Percentiles rank a stretch among this genome's conserved stretches.
phyloP scores from a whole-genome alignment of 2,329 filamentous ascomycete genomes.

The Bipolaris cookei region DNA sequence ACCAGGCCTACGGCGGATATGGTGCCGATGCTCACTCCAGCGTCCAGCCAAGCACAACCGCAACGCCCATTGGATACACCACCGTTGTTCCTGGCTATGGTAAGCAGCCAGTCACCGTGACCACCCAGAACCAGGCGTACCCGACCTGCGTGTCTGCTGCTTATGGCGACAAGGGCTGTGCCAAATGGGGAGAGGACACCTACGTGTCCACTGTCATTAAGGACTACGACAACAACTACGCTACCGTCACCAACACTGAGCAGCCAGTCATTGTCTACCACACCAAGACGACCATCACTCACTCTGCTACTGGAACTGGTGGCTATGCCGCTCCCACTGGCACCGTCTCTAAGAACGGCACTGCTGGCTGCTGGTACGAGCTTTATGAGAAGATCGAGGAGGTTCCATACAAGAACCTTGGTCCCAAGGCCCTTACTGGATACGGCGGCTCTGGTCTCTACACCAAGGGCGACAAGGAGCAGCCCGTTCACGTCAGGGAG shows the following conservation, averaged over 20 bases:
- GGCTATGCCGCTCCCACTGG: constrained; percentile 20
- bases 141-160: constrained; percentile 36
- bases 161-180: constrained; percentile 24
- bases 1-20: constrained; percentile 28
- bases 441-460: constrained; percentile 41
- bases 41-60: constrained; percentile 20
- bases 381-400: constrained; percentile 40
- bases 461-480: constrained; percentile 29
- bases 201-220: constrained; percentile 39
- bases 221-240: constrained; percentile 34
- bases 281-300: constrained; percentile 36
- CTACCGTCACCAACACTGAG: constrained; percentile 37
- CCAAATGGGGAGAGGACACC: constrained; percentile 31
- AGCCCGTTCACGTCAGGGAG: constrained; percentile 39
- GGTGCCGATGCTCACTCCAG: constrained; percentile 16
- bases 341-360: constrained; percentile 21
- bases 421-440: constrained; percentile 35
- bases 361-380: constrained; percentile 36
- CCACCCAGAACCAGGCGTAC: constrained; percentile 40
- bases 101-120: constrained; percentile 39
- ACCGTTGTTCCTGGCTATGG: constrained; percentile 38
- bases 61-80: constrained; percentile 32
- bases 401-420: constrained; percentile 38
- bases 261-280: constrained; percentile 39
- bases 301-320: constrained; percentile 24